Percentiles rank a stretch among this genome's conserved stretches.
These are phyloP conservation scores for Aspergillus vadensis DNA, from an alignment of 2,329 filamentous ascomycete genomes.

Conservation along the genomic window DNA sequence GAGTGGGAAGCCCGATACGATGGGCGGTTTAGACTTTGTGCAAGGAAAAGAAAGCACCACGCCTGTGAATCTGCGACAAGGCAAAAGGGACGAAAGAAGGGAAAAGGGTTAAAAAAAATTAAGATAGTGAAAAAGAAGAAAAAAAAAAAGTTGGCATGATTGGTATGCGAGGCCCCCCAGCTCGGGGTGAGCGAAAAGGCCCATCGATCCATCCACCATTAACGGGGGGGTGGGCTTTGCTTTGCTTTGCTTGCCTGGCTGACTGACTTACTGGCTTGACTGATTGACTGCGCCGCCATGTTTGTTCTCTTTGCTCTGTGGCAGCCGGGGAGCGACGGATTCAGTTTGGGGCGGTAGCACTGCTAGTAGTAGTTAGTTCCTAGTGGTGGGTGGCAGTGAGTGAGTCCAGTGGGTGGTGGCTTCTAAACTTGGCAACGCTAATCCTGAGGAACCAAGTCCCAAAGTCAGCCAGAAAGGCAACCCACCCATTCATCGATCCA, in stretches of 20 bases:
- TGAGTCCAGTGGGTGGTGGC: background rate
- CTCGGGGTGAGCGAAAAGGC: background rate
- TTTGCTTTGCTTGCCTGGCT: too few relatives aligned
- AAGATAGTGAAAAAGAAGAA: background rate
- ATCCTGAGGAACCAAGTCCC: constrained; percentile 4
- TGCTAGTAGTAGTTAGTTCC: background rate
- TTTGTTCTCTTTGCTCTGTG: constrained; percentile 24
- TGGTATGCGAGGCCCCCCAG: constrained; percentile 14
- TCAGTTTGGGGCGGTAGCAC: background rate
- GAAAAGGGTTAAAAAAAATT: constrained; percentile 12
- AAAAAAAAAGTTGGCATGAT: constrained; percentile 15
- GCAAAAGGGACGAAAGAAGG: background rate
- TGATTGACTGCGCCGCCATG: constrained; percentile 20
- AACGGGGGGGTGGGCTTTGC: background rate
- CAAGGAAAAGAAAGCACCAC: background rate
- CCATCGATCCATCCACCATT: constrained; percentile 1
- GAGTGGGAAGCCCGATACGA: constrained; percentile 4
- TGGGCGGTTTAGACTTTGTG: constrained; percentile 13
- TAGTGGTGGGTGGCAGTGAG: constrained; percentile 11
- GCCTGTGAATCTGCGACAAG: constrained; percentile 2
- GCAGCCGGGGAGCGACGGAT: background rate
- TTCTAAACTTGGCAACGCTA: constrained; percentile 28
- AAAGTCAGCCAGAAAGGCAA: background rate
- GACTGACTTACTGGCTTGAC: background rate
- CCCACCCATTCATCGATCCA: background rate